Evolutionary conservation across 495 filamentous ascomycete species (phyloP).

Genomic region (Bryoglossum gracile): DNA sequence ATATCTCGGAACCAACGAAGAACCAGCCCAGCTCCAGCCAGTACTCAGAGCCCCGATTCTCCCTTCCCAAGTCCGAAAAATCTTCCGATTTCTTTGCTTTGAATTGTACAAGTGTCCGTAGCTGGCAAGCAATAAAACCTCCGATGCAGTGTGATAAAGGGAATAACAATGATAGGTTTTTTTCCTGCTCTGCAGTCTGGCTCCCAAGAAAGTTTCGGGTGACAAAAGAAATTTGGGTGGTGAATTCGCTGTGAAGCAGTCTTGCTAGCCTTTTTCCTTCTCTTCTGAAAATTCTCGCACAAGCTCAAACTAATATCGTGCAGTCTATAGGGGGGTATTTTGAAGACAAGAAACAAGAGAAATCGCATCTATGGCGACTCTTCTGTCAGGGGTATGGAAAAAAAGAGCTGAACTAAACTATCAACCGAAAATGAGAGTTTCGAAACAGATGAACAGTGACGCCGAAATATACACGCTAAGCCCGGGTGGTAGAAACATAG

Average conservation of each 20-base stretch:
- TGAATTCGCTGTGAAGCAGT: conserved; percentile 18
- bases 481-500: conserved; percentile 23
- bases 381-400: conserved; percentile 25
- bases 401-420: conserved; percentile 26
- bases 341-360: conserved; percentile 28
- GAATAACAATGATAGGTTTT: neutral
- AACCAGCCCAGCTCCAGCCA: conserved; percentile 1
- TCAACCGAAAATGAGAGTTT: conserved; percentile 20
- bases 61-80: too few relatives aligned
- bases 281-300: conserved; percentile 15
- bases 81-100: conserved; percentile 12
- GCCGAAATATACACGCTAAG: conserved; percentile 27
- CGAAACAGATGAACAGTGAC: conserved; percentile 21
- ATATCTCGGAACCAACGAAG: neutral
- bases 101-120: conserved; percentile 8
- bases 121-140: neutral
- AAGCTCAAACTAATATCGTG: too few relatives aligned
- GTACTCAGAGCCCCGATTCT: conserved; percentile 8
- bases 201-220: neutral
- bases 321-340: conserved; percentile 37
- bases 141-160: neutral
- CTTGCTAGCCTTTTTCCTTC: conserved; percentile 19
- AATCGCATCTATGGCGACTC: conserved; percentile 18
- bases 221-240: conserved; percentile 15
- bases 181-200: neutral